Evolutionary conservation across 306 rosid genomes (phyloP).

Genomic region (Prinsepia uniflora): DNA sequence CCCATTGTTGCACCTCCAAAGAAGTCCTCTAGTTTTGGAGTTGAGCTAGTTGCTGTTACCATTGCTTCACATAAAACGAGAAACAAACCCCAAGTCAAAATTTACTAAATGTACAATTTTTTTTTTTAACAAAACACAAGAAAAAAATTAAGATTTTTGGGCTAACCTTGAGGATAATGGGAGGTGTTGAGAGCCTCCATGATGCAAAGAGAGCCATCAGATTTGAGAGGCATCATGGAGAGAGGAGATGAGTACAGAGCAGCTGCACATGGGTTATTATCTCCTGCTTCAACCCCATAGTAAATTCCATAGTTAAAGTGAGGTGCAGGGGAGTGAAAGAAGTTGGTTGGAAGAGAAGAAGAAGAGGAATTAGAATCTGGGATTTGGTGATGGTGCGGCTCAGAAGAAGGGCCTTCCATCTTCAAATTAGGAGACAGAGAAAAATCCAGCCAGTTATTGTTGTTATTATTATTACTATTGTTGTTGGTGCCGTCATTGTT

Average conservation of each 20-base stretch:
- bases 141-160: conserved; percentile 9
- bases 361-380: conserved; percentile 29
- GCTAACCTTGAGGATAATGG: conserved; percentile 65
- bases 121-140: neutral
- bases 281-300: conserved; percentile 53
- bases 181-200: conserved; percentile 63
- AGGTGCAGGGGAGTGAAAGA: conserved; percentile 43
- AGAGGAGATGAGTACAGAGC: conserved; percentile 43
- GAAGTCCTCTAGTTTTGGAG: conserved; percentile 86
- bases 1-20: conserved; percentile 67
- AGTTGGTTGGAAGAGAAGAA: conserved; percentile 32
- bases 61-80: conserved; percentile 35
- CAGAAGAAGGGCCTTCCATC: conserved; percentile 35
- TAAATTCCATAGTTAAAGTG: conserved; percentile 53
- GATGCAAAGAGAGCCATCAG: conserved; percentile 69
- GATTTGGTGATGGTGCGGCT: conserved; percentile 26
- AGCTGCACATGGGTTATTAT: conserved; percentile 25
- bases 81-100: conserved; percentile 17
- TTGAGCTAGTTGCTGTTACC: conserved; percentile 48
- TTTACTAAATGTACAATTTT: neutral
- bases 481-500: conserved; percentile 41
- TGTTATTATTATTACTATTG: conserved; percentile 38
- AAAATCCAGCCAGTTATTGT: conserved; percentile 63
- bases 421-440: conserved; percentile 68
- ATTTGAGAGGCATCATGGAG: conserved; percentile 73